Conservation (phyloP, 1,284 basidiomycete species). For the Moesziomyces antarcticus region DNA sequence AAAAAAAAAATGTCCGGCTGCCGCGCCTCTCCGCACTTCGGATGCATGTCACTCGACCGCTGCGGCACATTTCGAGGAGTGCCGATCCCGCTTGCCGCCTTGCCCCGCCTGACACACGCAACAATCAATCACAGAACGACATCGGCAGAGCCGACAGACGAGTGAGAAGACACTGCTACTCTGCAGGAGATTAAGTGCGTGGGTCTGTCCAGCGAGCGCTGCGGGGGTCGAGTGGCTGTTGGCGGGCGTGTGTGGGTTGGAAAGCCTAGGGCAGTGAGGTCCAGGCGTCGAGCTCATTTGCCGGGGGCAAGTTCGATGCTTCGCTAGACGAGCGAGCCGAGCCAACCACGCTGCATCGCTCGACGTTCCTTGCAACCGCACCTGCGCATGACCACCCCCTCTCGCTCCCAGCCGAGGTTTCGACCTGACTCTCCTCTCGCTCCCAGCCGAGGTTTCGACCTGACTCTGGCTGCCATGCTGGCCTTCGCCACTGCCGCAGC, state of each 20-base stretch:
- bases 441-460: slow-evolving; percentile 11
- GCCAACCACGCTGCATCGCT: slow-evolving; percentile 10
- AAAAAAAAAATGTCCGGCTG: slow-evolving; percentile 8
- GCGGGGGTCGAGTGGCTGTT: neutral
- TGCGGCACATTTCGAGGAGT: no score
- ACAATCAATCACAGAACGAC: neutral
- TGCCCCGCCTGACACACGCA: no score
- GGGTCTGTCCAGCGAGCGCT: neutral
- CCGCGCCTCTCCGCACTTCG: neutral
- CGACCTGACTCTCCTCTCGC: slow-evolving; percentile 1
- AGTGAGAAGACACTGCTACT: no score
- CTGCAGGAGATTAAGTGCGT: no score
- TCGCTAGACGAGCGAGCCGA: slow-evolving; percentile 13
- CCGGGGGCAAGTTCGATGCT: neutral
- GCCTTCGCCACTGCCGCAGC: neutral
- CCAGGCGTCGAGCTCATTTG: neutral
- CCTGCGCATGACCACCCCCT: slow-evolving; percentile 2
- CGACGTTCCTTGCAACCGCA: slow-evolving; percentile 16
- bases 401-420: slow-evolving; percentile 8
- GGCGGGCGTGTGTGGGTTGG: no score
- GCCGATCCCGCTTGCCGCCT: no score
- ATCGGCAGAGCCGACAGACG: slow-evolving; percentile 3
- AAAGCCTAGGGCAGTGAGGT: neutral
- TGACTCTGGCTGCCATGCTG: neutral
- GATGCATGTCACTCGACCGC: no score